These are phyloP conservation scores for Tetraselmis chui DNA, from an alignment of 139 green algal species.

Conservation along the genomic window DNA sequence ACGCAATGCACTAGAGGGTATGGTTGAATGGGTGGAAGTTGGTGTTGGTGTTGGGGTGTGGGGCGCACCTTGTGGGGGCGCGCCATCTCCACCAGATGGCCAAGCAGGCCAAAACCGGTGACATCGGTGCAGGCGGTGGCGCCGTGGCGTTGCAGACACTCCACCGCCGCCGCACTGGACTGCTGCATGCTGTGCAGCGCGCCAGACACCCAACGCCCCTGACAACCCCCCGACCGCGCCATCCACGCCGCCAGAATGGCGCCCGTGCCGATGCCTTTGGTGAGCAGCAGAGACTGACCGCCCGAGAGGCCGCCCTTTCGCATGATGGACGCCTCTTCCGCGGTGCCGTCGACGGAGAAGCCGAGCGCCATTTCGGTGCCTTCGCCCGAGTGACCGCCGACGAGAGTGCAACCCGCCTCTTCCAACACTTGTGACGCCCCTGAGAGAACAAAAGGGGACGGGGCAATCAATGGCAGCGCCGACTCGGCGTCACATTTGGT, in stretches of 20 bases:
- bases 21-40: no score
- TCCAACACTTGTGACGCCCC: slow-evolving; percentile 26
- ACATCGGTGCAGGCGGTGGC: slow-evolving; percentile 78
- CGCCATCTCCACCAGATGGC: slow-evolving; percentile 71
- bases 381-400: slow-evolving; percentile 79
- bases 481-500: no score
- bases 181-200: slow-evolving; percentile 47
- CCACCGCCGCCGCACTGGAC: slow-evolving; percentile 42
- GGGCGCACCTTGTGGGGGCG: slow-evolving; percentile 33
- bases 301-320: slow-evolving; percentile 49
- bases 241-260: slow-evolving; percentile 55
- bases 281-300: slow-evolving; percentile 75
- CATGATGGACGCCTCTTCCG: slow-evolving; percentile 34
- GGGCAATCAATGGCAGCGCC: no score
- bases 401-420: slow-evolving; percentile 58
- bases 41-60: background rate
- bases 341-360: slow-evolving; percentile 55
- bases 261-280: slow-evolving; percentile 82
- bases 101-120: slow-evolving; percentile 88
- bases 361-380: slow-evolving; percentile 62
- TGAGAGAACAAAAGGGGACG: no score
- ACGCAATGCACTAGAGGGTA: no score
- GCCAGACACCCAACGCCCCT: slow-evolving; percentile 28
- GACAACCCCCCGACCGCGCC: slow-evolving; percentile 21
- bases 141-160: slow-evolving; percentile 38